Conservation (phyloP, 192 early-diverging fungal genomes). For the Podila horticola region DNA sequence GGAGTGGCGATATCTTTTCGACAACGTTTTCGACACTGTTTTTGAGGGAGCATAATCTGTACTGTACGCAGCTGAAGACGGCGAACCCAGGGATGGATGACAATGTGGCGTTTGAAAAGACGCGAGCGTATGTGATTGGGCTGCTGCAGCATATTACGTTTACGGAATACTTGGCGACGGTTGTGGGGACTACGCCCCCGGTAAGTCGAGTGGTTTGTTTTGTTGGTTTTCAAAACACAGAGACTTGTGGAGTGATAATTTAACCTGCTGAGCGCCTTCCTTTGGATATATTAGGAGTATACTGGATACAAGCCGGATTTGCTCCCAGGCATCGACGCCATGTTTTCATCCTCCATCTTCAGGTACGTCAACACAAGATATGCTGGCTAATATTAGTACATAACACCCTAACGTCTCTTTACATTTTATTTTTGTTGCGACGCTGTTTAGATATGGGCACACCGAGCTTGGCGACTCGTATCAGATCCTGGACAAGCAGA, state of each 20-base stretch:
- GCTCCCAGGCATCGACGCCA: not conserved
- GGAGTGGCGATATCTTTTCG: constrained; percentile 3
- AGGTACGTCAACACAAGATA: not conserved
- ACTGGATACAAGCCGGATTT: not conserved
- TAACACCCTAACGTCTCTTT: no score
- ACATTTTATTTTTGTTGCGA: no score
- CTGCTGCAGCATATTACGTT: constrained; percentile 5
- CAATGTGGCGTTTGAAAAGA: not conserved
- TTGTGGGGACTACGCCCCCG: not conserved
- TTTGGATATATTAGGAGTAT: not conserved
- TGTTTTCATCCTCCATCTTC: not conserved
- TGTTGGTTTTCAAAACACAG: not conserved
- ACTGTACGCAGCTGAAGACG: not conserved
- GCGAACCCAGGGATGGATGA: not conserved
- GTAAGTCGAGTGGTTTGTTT: not conserved
- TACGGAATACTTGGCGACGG: not conserved
- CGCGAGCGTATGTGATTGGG: not conserved
- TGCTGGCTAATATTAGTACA: no score
- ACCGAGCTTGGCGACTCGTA: constrained; percentile 6
- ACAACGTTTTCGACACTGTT: constrained; percentile 1
- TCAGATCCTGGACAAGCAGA: constrained; percentile 10
- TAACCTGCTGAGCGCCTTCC: no score
- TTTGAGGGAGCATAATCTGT: not conserved
- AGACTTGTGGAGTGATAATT: not conserved
- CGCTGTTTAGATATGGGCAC: not conserved